A percentile compares a stretch with the other conserved stretches of the same genome.
phyloP scores from a whole-genome alignment of 2,329 filamentous ascomycete genomes.

The Claviceps sp. region DNA sequence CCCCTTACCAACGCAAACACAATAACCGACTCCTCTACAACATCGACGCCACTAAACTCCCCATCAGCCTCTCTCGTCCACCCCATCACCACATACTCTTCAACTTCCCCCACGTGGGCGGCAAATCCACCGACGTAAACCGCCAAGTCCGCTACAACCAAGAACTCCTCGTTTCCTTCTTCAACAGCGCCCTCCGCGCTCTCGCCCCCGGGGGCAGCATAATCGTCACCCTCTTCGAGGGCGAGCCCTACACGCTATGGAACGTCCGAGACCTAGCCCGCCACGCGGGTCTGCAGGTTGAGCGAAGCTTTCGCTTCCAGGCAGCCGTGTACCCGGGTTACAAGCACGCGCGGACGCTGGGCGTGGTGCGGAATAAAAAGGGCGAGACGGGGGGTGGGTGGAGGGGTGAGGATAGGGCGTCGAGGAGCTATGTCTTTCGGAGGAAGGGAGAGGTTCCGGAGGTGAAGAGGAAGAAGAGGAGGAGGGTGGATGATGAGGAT shows the following conservation, averaged over 20 bases:
- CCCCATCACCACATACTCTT: constrained; percentile 71
- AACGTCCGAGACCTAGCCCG: constrained; percentile 79
- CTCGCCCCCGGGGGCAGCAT: constrained; percentile 43
- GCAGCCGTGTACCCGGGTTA: constrained; percentile 59
- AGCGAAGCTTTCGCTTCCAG: constrained; percentile 57
- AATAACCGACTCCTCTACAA: constrained; percentile 9
- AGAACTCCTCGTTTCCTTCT: constrained; percentile 58
- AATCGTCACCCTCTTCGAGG: constrained; percentile 81
- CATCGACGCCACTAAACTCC: constrained; percentile 19
- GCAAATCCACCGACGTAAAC: constrained; percentile 84
- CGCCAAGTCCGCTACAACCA: constrained; percentile 89
- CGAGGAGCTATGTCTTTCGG: constrained; percentile 50
- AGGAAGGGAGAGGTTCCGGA: constrained; percentile 37
- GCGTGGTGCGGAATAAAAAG: constrained; percentile 40
- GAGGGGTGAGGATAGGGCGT: constrained; percentile 28
- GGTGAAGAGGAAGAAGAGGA: constrained; percentile 18
- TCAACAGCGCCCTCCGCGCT: constrained; percentile 33
- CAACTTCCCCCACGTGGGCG: constrained; percentile 95
- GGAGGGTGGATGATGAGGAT: constrained; percentile 5
- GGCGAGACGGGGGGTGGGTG: constrained; percentile 29
- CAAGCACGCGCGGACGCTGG: constrained; percentile 58
- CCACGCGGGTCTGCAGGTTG: constrained; percentile 58
- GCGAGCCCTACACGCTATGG: constrained; percentile 90
- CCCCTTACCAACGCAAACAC: constrained; percentile 9
- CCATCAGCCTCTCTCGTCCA: constrained; percentile 38